A percentile compares a stretch with the other conserved stretches of the same genome.
phyloP scores from a whole-genome alignment of 805 yeast species.

The Candida caryicola region DNA sequence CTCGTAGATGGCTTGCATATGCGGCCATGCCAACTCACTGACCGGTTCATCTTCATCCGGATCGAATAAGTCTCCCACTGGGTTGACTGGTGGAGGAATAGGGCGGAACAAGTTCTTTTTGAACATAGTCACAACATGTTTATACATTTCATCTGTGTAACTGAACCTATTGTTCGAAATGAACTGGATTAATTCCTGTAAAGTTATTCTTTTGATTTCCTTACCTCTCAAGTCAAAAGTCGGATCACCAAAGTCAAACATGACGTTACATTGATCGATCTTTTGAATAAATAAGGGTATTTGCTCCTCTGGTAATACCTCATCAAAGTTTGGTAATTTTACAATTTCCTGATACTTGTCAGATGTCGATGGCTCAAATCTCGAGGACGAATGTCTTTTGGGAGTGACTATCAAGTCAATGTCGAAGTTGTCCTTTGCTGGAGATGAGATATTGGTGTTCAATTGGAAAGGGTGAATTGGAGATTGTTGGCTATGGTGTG shows the following conservation, averaged over 20 bases:
- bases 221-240: conserved; percentile 89
- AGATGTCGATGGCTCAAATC: conserved; percentile 71
- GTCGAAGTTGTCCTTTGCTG: conserved; percentile 59
- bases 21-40: conserved; percentile 96
- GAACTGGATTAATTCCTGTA: conserved; percentile 87
- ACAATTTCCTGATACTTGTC: conserved; percentile 48
- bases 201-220: conserved; percentile 81
- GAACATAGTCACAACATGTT: conserved; percentile 86
- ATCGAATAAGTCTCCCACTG: conserved; percentile 91
- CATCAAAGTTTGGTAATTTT: conserved; percentile 83
- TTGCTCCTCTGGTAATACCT: conserved; percentile 76
- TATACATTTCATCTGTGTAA: conserved; percentile 88
- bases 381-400: conserved; percentile 86
- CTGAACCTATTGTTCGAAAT: conserved; percentile 78
- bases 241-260: conserved; percentile 93
- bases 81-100: conserved; percentile 97
- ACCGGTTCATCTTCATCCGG: conserved; percentile 99
- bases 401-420: conserved; percentile 78
- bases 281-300: conserved; percentile 79
- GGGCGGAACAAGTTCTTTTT: conserved; percentile 87
- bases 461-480: conserved; percentile 45
- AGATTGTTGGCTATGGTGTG: conserved; percentile 6
- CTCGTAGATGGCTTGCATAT: conserved; percentile 95
- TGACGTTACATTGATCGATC: conserved; percentile 89
- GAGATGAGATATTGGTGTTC: conserved; percentile 56